Conservation (phyloP, 768 basidiomycete species). For the Tricholoma bakamatsutake region DNA sequence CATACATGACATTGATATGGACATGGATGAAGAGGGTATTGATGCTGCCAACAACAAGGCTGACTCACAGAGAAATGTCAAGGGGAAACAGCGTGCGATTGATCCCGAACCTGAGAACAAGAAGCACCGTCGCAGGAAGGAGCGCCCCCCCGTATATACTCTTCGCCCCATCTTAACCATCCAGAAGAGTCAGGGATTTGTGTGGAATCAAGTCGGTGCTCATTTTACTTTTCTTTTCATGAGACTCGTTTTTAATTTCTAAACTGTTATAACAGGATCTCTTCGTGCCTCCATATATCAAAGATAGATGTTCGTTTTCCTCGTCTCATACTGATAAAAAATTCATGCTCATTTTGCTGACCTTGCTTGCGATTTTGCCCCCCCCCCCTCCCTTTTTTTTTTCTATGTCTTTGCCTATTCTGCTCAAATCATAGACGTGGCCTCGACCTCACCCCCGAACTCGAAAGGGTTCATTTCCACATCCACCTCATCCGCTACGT, state of each 20-base stretch:
- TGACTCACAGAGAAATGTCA: slow-evolving; percentile 53
- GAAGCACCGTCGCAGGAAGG: slow-evolving; percentile 48
- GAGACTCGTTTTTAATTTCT: slow-evolving; percentile 1
- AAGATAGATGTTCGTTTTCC: slow-evolving; percentile 73
- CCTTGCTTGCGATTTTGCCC: slow-evolving; percentile 2
- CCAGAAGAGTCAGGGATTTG: slow-evolving; percentile 82
- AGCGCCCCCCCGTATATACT: slow-evolving; percentile 49
- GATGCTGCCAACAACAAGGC: slow-evolving; percentile 31
- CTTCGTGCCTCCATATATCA: slow-evolving; percentile 85
- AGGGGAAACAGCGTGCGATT: slow-evolving; percentile 77
- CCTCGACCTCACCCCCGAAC: slow-evolving; percentile 78
- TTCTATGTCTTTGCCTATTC: slow-evolving; percentile 5
- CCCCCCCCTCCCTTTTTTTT: no score
- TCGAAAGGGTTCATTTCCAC: slow-evolving; percentile 60
- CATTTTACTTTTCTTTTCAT: neutral
- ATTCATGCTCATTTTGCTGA: slow-evolving; percentile 16
- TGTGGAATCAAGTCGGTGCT: slow-evolving; percentile 80
- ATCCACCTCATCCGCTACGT: slow-evolving; percentile 62
- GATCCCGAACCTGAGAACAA: slow-evolving; percentile 56
- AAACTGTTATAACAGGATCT: slow-evolving; percentile 53
- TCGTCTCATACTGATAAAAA: slow-evolving; percentile 15
- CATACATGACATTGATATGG: slow-evolving; percentile 52
- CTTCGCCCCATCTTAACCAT: slow-evolving; percentile 83
- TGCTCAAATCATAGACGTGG: slow-evolving; percentile 49
- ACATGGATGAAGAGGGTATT: slow-evolving; percentile 35